These are phyloP conservation scores for Lachancea kluyveri DNA, from an alignment of 805 yeast species.

Conservation along the genomic window DNA sequence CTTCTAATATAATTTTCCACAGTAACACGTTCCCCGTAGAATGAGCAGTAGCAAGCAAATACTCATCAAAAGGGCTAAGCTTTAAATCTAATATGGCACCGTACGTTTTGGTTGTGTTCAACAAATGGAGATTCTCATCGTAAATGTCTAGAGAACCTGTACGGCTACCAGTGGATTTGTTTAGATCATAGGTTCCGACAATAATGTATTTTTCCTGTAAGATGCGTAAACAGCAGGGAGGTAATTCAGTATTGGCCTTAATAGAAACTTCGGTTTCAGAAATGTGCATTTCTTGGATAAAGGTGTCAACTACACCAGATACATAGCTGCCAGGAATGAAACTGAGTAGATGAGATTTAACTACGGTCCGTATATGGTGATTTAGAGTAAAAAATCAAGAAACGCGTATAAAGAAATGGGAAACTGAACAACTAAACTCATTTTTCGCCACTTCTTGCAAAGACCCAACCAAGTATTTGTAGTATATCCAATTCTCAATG, in stretches of 20 bases:
- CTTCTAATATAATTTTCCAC: conserved; percentile 44
- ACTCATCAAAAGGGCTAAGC: conserved; percentile 47
- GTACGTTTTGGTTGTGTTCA: conserved; percentile 32
- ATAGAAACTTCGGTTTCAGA: conserved; percentile 14
- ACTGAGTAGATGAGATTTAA: no score
- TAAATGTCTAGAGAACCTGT: conserved; percentile 56
- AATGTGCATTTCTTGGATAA: conserved; percentile 5
- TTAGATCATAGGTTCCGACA: conserved; percentile 77
- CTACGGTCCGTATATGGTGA: no score
- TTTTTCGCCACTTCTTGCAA: no score
- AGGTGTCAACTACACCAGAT: no score
- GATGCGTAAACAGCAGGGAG: conserved; percentile 78
- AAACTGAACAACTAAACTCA: no score
- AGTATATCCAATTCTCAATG: conserved; percentile 2
- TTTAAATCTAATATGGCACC: conserved; percentile 78
- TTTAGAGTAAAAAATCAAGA: no score
- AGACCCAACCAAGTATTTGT: no score
- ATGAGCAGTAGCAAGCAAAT: conserved; percentile 56
- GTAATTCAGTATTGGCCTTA: conserved; percentile 43
- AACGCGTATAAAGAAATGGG: no score
- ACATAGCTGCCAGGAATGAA: no score
- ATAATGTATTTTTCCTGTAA: conserved; percentile 44
- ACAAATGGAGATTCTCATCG: conserved; percentile 17
- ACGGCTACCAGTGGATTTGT: conserved; percentile 50
- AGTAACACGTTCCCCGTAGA: conserved; percentile 69